Percentiles rank a stretch among this genome's conserved stretches.
Conservation (phyloP, 2,329 filamentous ascomycete genomes). For the Colletotrichum plurivorum region DNA sequence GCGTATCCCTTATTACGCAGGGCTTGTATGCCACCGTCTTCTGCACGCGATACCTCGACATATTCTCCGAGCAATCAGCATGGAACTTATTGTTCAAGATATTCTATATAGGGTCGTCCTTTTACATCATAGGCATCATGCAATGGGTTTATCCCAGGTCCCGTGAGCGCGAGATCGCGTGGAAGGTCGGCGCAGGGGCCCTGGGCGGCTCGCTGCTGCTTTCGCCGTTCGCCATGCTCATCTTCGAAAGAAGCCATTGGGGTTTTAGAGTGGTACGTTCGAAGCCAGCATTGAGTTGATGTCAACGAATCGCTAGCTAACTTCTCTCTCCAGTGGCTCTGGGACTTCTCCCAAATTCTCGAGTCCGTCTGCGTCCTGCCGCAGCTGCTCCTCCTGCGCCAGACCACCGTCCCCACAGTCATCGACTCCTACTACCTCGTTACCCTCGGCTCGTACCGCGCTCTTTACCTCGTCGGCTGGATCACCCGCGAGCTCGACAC, state of each 20-base stretch:
- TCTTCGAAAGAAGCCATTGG: slow-evolving; percentile 69
- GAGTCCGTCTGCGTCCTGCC: slow-evolving; percentile 93
- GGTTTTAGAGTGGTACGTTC: slow-evolving; percentile 64
- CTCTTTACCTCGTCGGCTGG: slow-evolving; percentile 94
- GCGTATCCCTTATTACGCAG: slow-evolving; percentile 93
- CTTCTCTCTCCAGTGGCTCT: slow-evolving; percentile 73
- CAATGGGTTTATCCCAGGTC: slow-evolving; percentile 87
- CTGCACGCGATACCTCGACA: slow-evolving; percentile 86
- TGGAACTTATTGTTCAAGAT: slow-evolving; percentile 91
- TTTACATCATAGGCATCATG: slow-evolving; percentile 92
- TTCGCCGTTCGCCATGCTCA: slow-evolving; percentile 80
- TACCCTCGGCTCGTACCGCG: slow-evolving; percentile 88
- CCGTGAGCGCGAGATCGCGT: slow-evolving; percentile 91
- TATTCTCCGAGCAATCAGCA: slow-evolving; percentile 70
- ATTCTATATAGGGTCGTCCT: slow-evolving; percentile 86
- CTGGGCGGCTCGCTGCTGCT: slow-evolving; percentile 75
- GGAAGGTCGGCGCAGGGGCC: slow-evolving; percentile 85
- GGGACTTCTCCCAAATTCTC: slow-evolving; percentile 91
- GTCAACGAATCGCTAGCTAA: slow-evolving; percentile 36
- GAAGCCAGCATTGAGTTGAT: not conserved
- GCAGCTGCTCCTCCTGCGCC: slow-evolving; percentile 90
- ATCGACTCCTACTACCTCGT: slow-evolving; percentile 97
- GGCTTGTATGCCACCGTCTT: slow-evolving; percentile 90
- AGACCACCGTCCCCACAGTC: slow-evolving; percentile 95
- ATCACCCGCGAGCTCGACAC: slow-evolving; percentile 77